Evolutionary conservation across 2,329 filamentous ascomycete genomes (phyloP).

Genomic region (Penicillium sp.): DNA sequence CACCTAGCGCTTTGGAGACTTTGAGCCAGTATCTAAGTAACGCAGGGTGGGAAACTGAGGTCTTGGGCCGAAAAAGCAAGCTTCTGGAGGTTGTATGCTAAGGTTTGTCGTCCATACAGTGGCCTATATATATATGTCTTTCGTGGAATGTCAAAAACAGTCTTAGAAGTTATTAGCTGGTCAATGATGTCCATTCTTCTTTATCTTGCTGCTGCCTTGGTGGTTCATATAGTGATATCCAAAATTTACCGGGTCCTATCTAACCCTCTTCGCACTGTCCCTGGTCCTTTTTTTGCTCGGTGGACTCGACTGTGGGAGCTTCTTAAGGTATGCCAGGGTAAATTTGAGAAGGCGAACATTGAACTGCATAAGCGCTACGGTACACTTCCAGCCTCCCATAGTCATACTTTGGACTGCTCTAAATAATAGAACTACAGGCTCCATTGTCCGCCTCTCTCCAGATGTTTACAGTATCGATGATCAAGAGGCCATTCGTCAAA

Average conservation of each 20-base stretch:
- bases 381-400: too few relatives aligned
- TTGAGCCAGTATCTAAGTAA: background rate
- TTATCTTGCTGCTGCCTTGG: background rate
- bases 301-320: background rate
- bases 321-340: background rate
- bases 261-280: background rate
- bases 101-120: background rate
- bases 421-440: background rate
- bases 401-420: background rate
- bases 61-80: too few relatives aligned
- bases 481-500: conserved; percentile 6
- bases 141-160: background rate
- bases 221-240: background rate
- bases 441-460: background rate
- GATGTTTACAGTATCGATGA: background rate
- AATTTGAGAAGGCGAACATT: background rate
- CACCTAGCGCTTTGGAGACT: too few relatives aligned
- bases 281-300: background rate
- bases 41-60: background rate
- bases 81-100: too few relatives aligned
- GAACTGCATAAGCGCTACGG: background rate
- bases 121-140: background rate
- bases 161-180: background rate
- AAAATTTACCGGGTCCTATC: background rate
- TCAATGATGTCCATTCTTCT: background rate